Base-by-base conservation (phyloP, 345 rosid genomes). In the Pistacia vera region DNA sequence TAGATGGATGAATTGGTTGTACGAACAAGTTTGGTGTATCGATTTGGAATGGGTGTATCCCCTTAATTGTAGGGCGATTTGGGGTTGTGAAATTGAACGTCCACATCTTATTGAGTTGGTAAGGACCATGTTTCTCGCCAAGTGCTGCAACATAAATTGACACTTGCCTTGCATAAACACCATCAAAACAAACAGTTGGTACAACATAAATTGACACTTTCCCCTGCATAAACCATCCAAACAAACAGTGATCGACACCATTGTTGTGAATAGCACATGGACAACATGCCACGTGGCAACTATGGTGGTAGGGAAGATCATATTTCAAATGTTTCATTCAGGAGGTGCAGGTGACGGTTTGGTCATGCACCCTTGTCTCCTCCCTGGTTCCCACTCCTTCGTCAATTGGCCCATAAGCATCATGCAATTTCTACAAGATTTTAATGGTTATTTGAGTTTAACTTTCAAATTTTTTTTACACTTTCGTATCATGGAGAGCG, bases 281-380 rank as follows among this genome's bases (percentile, higher is more conserved):
- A 18, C 51, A 48, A 77, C 64, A 66, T 57, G 83, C 76, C 83
- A 76, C 72, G 72, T 70, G 81, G 81, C 74, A 68, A 22, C 35
- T 61, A 28, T 6, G 79, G 70, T 68, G 77, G 73, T 67, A 78
- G 74, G 74, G 78, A 52, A 14, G 25, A 20, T 56, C 64, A 68
- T 35, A 73, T 77, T 44, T 35, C 60, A n/a, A 41, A 20, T 81
- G 82, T 61, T 70, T 55, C 71, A 5, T n/a, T 11, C 59, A 28
- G 71, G 68, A 75, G 79, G 70, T 30, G 71, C 85, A 75, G 16
- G 73, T 5, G 74, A 63, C 46, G 82, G 77, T 75, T 75, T 63
- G 49, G 82, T 71, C 90, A 81, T 83, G 86, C 79, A 66, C 46
- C 70, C 12, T 63, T 84, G 90, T 84, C 86, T 51, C 71, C 44